Evolutionary conservation across 176 grass and related monocot species (phyloP).

Genomic region (Elaeis guineensis): DNA sequence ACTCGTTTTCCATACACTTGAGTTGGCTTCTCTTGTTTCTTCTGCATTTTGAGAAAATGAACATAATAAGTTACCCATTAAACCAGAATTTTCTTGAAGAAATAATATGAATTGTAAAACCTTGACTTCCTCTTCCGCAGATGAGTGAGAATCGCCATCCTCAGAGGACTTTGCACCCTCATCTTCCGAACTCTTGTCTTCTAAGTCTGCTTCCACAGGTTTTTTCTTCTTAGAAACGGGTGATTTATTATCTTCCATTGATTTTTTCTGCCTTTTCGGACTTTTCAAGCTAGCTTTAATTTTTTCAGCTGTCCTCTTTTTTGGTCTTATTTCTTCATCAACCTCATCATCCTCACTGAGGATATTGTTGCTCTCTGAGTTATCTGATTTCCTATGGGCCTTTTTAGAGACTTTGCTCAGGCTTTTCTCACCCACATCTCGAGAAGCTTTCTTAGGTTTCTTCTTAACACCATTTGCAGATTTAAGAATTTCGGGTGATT

Average conservation of each 20-base stretch:
- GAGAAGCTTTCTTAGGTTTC: conserved; percentile 34
- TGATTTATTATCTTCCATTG: conserved; percentile 30
- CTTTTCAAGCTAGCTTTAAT: conserved; percentile 37
- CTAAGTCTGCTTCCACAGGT: conserved; percentile 26
- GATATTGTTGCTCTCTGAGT: conserved; percentile 46
- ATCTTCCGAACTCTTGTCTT: conserved; percentile 35
- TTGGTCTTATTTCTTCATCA: conserved; percentile 44
- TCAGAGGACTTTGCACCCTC: conserved; percentile 28
- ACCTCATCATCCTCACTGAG: conserved; percentile 39
- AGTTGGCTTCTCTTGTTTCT: conserved; percentile 41
- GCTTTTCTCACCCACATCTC: conserved; percentile 25
- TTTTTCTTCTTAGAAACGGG: conserved; percentile 53
- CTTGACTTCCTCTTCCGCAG: conserved; percentile 48
- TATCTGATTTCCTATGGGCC: conserved; percentile 38
- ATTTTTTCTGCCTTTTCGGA: conserved; percentile 39
- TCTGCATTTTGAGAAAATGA: conserved; percentile 46
- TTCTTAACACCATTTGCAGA: conserved; percentile 53
- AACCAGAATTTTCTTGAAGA: neutral
- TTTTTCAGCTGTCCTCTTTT: conserved; percentile 42
- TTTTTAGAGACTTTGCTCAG: conserved; percentile 51
- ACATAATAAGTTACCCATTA: conserved; percentile 13
- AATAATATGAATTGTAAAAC: conserved; percentile 14
- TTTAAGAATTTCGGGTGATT: conserved; percentile 32
- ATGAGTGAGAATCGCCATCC: conserved; percentile 50
- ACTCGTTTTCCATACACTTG: conserved; percentile 67